Evolutionary conservation across 225 moss, liverwort and hornwort species (phyloP), one percentile per base, ranked within the genome.

Genomic region (Marchantia polymorpha): DNA sequence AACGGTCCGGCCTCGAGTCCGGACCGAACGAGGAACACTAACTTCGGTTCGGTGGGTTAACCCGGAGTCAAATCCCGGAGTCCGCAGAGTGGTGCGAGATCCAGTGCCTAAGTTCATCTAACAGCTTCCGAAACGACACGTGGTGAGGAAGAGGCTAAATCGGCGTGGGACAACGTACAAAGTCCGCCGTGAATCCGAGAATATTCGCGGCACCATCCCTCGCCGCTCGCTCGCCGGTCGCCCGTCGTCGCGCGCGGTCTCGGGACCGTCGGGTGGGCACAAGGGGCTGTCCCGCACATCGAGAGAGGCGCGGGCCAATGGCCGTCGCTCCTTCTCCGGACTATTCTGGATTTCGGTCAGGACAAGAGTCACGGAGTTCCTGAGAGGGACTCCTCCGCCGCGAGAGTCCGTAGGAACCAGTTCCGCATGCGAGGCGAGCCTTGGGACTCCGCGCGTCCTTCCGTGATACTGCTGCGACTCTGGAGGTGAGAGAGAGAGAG

Each of bases 331-430:
- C 46, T 47, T 47, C 48, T 20, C 71, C 71, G 4, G 72, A 20
- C 51, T 0, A 52, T n/a, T 10, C 51, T 72, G 72, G 50, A 51
- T 72, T n/a, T 13, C 48, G 13, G 22, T n/a, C 48, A 15, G 71
- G 22, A 22, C 47, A 48, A 50, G 67, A 69, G 72, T 52, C 72
- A 52, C 72, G 72, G 46, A 72, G n/a, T 52, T 72, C 69, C 29
- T 46, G 69, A 69, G 29, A 27, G 46, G n/a, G 69, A 69, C 69
- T 46, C 4, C 50, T 17, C 72, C n/a, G n/a, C n/a, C n/a, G n/a
- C 15, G 52, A 52, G 51, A 23, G 23, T 72, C 72, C 72, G 51
- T 52, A 72, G n/a, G 23, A 23, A 10, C 1, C 12, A 9, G 46
- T 48, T 10, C 0, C 20, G 69, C 47, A 52, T 72, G 72, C 50